phyloP scores from a whole-genome alignment of 192 early-diverging fungal genomes.

The Chytriomyces hyalinus region DNA sequence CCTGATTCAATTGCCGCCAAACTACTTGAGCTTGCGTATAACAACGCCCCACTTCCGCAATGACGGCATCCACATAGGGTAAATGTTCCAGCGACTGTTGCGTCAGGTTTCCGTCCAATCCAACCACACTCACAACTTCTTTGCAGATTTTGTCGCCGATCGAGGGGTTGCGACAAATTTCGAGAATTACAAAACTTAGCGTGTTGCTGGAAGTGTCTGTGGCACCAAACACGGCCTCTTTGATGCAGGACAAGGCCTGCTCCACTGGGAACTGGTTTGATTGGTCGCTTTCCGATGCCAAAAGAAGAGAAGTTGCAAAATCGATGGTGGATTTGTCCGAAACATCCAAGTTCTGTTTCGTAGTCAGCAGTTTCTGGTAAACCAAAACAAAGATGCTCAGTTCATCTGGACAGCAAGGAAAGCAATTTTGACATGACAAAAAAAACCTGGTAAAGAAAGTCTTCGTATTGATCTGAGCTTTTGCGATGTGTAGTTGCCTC shows the following conservation, averaged over 20 bases:
- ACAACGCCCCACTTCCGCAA: not conserved
- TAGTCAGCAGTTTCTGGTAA: too few relatives aligned
- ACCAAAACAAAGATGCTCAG: too few relatives aligned
- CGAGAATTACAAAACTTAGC: not conserved
- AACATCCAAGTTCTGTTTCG: too few relatives aligned
- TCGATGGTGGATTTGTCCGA: not conserved
- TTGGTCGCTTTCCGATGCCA: not conserved
- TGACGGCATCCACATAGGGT: not conserved
- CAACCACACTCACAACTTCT: not conserved
- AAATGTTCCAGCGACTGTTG: not conserved
- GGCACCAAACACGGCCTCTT: not conserved
- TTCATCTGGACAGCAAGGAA: too few relatives aligned
- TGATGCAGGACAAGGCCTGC: not conserved
- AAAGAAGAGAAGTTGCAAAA: not conserved
- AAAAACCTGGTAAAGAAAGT: too few relatives aligned
- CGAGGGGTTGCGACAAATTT: not conserved
- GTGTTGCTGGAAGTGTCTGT: constrained; percentile 16
- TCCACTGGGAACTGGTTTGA: too few relatives aligned
- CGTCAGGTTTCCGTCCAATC: not conserved
- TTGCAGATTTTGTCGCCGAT: not conserved
- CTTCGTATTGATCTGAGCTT: too few relatives aligned
- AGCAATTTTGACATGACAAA: too few relatives aligned
- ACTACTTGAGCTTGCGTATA: not conserved
- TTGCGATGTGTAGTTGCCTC: not conserved
- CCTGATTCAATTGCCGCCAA: not conserved